Conservation (phyloP, 1,139 yeast species). For the Saccharomyces hybrid region DNA sequence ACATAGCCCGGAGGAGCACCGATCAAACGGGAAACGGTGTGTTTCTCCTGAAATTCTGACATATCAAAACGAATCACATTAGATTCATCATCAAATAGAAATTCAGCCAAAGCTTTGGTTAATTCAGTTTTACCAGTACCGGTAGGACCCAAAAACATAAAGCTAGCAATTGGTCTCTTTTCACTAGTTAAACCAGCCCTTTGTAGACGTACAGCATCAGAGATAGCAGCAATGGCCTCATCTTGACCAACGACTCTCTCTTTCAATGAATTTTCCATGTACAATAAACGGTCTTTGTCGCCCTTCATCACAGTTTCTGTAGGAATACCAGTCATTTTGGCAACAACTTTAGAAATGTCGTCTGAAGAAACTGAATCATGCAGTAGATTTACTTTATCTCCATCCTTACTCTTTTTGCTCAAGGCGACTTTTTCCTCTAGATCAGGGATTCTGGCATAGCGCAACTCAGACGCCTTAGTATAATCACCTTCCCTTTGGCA, state of each 20-base stretch:
- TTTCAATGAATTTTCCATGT: conserved; percentile 74
- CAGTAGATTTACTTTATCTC: conserved; percentile 38
- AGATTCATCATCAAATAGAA: conserved; percentile 78
- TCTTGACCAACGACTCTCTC: conserved; percentile 90
- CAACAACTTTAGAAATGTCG: conserved; percentile 85
- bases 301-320: conserved; percentile 88
- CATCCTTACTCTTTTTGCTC: conserved; percentile 37
- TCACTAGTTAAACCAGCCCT: conserved; percentile 94
- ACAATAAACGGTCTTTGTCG: conserved; percentile 81
- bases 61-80: conserved; percentile 88
- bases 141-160: conserved; percentile 93
- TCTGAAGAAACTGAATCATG: conserved; percentile 94
- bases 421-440: conserved; percentile 57
- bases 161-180: conserved; percentile 90
- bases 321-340: conserved; percentile 95
- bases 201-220: conserved; percentile 92
- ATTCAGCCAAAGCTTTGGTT: conserved; percentile 86
- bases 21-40: conserved; percentile 77
- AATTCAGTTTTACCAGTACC: conserved; percentile 98
- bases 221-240: conserved; percentile 80
- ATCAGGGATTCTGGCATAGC: conserved; percentile 78
- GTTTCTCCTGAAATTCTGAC: conserved; percentile 97
- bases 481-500: conserved; percentile 81
- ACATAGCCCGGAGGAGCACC: conserved; percentile 99
- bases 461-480: conserved; percentile 81